phyloP scores from a whole-genome alignment of 2,329 filamentous ascomycete genomes.

The Aspergillus sp. region DNA sequence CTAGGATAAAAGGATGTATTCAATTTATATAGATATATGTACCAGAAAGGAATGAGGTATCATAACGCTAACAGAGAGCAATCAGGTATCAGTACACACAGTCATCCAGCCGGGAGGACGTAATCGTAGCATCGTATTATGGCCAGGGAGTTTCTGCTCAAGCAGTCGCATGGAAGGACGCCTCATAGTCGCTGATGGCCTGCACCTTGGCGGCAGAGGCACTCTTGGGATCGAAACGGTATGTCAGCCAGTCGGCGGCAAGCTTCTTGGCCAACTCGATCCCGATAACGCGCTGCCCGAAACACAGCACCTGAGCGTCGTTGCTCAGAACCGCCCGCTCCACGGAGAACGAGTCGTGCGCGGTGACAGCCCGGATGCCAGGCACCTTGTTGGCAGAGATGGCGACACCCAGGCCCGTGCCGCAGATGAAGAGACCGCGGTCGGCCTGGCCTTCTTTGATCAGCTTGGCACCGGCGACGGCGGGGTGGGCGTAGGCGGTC shows the following conservation, averaged over 20 bases:
- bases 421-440: constrained; percentile 70
- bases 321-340: constrained; percentile 75
- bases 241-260: constrained; percentile 75
- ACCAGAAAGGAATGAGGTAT: constrained; percentile 1
- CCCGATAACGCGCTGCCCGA: constrained; percentile 76
- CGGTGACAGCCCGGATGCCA: constrained; percentile 77
- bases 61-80: not conserved
- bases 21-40: too few species aligned
- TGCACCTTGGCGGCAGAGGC: constrained; percentile 55
- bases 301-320: constrained; percentile 77
- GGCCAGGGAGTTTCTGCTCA: too few species aligned
- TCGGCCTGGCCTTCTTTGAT: constrained; percentile 51
- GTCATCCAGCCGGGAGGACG: not conserved
- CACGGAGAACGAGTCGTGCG: constrained; percentile 77
- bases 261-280: constrained; percentile 70
- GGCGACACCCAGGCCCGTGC: constrained; percentile 77
- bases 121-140: not conserved
- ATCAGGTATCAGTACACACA: too few species aligned
- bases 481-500: constrained; percentile 72
- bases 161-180: constrained; percentile 1
- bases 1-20: too few species aligned
- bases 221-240: constrained; percentile 64
- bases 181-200: constrained; percentile 38
- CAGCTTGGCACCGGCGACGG: constrained; percentile 59
- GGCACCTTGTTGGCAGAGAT: constrained; percentile 85